phyloP scores from a whole-genome alignment of 2,329 filamentous ascomycete genomes.

The Cladosporium halotolerans region DNA sequence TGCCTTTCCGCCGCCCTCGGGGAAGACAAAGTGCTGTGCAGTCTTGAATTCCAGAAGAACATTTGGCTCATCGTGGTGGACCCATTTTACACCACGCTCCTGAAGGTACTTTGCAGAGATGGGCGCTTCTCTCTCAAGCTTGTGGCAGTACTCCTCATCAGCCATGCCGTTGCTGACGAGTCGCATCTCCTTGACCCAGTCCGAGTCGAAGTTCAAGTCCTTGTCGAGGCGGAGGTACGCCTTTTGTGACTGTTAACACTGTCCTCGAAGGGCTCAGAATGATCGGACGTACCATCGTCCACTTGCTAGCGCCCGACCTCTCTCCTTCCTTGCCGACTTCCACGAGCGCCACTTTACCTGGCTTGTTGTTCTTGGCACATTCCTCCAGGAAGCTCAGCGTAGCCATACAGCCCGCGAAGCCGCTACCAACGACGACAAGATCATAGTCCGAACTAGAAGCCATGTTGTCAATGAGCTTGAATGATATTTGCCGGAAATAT shows the following conservation, averaged over 20 bases:
- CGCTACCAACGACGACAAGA: slow-evolving; percentile 36
- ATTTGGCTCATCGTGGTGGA: slow-evolving; percentile 36
- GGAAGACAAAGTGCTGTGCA: slow-evolving; percentile 36
- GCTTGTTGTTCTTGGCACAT: slow-evolving; percentile 30
- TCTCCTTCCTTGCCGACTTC: slow-evolving; percentile 36
- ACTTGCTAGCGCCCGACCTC: slow-evolving; percentile 36
- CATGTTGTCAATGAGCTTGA: slow-evolving; percentile 14
- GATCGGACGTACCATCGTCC: slow-evolving; percentile 29
- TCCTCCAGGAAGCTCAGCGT: slow-evolving; percentile 38
- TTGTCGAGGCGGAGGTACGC: slow-evolving; percentile 36
- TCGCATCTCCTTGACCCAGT: slow-evolving; percentile 33
- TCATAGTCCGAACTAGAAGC: slow-evolving; percentile 31
- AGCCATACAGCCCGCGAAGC: slow-evolving; percentile 37
- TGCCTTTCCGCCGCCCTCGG: slow-evolving; percentile 35
- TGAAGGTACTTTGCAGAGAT: slow-evolving; percentile 34
- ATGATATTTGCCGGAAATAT: no score
- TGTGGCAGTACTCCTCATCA: slow-evolving; percentile 36
- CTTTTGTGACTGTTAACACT: neutral
- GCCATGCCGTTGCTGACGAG: slow-evolving; percentile 34
- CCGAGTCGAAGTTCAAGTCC: slow-evolving; percentile 31
- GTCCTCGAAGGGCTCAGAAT: no score
- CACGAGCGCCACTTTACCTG: slow-evolving; percentile 34
- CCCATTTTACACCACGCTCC: slow-evolving; percentile 32
- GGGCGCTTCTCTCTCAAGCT: slow-evolving; percentile 33
- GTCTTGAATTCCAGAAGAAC: slow-evolving; percentile 38